Base-by-base conservation (phyloP, 129 eudicot species). In the Saposhnikovia divaricata region DNA sequence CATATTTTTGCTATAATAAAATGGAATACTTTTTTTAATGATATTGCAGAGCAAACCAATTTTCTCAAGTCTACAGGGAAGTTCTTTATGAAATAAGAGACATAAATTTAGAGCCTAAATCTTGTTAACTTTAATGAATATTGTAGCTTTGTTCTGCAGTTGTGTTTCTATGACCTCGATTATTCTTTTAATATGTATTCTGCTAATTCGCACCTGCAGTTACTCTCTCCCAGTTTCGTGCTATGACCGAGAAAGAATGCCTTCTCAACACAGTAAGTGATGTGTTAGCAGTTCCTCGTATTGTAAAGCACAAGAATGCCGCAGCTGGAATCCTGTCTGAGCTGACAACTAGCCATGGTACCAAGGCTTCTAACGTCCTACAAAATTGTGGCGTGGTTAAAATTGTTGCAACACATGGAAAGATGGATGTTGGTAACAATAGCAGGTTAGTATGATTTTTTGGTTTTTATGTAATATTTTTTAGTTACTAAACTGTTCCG, bases 301-400 rank as follows among this genome's bases (percentile, higher is more conserved):
- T 34, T 34, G 37, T 34, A 31, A 31, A 31, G 34, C 34, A 31
- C 70, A 86, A 88, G 71, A 89, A 87, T 43, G 86, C 98, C 77
- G 98, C 95, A 45, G 98, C 95, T 81, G 84, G 85, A 83, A 79
- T 93, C 61, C 69, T 89, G 61, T 88, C 79, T 79, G 87, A 83
- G 72, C 80, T 89, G 55, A 82, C 82, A 84, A 65, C 75, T 74
- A 79, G 80, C 47, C 83, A 73, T 77, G 85, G 84, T 66, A 72
- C 85, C 34, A 31, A 31, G 34, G 34, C 34, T 31, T 31, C 34
- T 31, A 31, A 31, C 34, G 34, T 31, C 34, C 34, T 31, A 31
- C 34, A 31, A 31, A 31, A 31, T 31, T 31, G 34, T 31, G 34
- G 34, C 1, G 34, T 31, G 34, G 34, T 31, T 31, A 31, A 31